phyloP scores from a whole-genome alignment of 1,139 yeast genomes.

The Blastobotrys petasosporus region DNA sequence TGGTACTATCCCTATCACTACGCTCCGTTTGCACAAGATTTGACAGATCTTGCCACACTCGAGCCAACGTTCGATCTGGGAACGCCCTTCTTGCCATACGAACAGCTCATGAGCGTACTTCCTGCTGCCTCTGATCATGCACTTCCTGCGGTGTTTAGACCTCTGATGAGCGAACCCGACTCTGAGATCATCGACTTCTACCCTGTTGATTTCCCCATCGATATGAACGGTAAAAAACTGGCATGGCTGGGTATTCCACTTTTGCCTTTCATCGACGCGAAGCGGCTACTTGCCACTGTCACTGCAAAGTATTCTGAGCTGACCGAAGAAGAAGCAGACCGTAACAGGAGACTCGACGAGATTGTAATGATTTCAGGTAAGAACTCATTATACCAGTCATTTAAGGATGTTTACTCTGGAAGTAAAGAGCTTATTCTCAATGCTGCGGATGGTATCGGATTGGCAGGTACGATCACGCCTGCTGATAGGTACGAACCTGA shows the following conservation, averaged over 20 bases:
- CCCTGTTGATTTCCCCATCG: conserved; percentile 83
- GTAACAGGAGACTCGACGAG: conserved; percentile 45
- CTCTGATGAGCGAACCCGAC: conserved; percentile 71
- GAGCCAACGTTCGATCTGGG: conserved; percentile 63
- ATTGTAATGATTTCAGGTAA: conserved; percentile 30
- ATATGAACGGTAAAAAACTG: conserved; percentile 93
- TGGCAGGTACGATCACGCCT: conserved; percentile 59
- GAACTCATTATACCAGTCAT: conserved; percentile 22
- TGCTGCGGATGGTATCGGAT: conserved; percentile 46
- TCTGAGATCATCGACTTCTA: conserved; percentile 89
- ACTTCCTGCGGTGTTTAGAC: conserved; percentile 76
- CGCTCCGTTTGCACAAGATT: conserved; percentile 95
- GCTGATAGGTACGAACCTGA: conserved; percentile 44
- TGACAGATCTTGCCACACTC: conserved; percentile 48
- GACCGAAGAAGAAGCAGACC: conserved; percentile 58
- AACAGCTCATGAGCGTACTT: conserved; percentile 93
- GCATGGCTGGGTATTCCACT: conserved; percentile 94
- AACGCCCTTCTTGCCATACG: conserved; percentile 84
- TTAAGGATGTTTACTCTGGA: conserved; percentile 21
- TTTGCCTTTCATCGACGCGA: conserved; percentile 84
- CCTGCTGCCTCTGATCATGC: conserved; percentile 97
- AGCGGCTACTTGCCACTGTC: conserved; percentile 62
- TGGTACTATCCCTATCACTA: conserved; percentile 98
- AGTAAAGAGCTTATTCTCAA: conserved; percentile 31
- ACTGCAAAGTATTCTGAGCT: conserved; percentile 56